Evolutionary conservation across 306 rosid genomes (phyloP).

Genomic region (Alnus glutinosa): DNA sequence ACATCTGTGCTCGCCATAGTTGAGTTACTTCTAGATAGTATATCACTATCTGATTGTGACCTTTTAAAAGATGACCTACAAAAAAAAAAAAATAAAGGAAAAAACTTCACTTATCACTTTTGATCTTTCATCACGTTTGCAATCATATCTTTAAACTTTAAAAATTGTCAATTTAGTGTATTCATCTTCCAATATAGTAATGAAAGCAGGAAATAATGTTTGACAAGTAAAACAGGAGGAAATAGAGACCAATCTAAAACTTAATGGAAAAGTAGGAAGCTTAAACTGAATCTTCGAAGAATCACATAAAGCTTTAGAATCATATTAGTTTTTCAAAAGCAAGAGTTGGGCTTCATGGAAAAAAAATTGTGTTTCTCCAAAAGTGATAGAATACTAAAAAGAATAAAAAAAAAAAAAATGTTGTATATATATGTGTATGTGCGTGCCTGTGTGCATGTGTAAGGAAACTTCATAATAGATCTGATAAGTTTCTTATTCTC

Average conservation of each 20-base stretch:
- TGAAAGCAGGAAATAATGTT: too few relatives aligned
- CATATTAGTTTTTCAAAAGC: slow-evolving; percentile 5
- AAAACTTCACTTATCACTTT: too few relatives aligned
- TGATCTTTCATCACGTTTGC: too few relatives aligned
- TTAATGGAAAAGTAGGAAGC: too few relatives aligned
- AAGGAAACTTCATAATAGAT: too few relatives aligned
- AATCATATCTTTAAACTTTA: too few relatives aligned
- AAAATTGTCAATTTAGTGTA: too few relatives aligned
- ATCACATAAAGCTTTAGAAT: not conserved
- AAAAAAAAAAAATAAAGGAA: slow-evolving; percentile 5
- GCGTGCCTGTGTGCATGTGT: not conserved
- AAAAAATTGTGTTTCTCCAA: not conserved
- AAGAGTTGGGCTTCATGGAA: not conserved
- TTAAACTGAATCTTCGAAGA: too few relatives aligned
- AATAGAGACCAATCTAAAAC: too few relatives aligned
- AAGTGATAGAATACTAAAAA: not conserved
- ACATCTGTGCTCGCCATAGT: slow-evolving; percentile 40
- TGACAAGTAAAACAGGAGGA: too few relatives aligned
- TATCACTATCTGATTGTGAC: slow-evolving; percentile 81
- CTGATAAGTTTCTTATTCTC: too few relatives aligned
- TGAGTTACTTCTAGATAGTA: slow-evolving; percentile 51
- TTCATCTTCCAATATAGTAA: too few relatives aligned
- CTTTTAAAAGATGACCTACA: slow-evolving; percentile 68
- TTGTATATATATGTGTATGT: not conserved
- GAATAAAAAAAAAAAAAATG: not conserved